Percentiles rank a stretch among this genome's conserved stretches.
Conservation (phyloP, 345 rosid genomes). For the Lepidium africanum region DNA sequence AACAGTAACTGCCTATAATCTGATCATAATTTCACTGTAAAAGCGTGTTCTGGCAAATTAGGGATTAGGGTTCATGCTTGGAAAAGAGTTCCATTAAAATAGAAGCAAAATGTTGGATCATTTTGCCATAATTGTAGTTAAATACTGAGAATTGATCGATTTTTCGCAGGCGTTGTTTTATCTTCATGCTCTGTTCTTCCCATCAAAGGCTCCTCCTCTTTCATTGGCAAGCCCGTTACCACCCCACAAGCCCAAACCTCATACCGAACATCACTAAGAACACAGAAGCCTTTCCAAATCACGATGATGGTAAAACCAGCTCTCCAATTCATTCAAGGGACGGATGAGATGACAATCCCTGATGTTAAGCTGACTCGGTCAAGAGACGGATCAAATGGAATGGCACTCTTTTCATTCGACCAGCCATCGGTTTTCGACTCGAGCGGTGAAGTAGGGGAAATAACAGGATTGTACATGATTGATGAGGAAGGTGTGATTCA, state of each 20-base stretch:
- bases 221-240: constrained; percentile 40
- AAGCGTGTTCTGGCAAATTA: neutral
- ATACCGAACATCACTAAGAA: constrained; percentile 17
- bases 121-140: neutral
- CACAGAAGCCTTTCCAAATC: constrained; percentile 13
- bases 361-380: constrained; percentile 85
- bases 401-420: constrained; percentile 71
- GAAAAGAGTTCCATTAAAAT: neutral
- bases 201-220: constrained; percentile 39
- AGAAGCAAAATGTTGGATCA: neutral
- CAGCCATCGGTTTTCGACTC: constrained; percentile 92
- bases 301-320: constrained; percentile 70
- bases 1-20: neutral
- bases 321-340: constrained; percentile 86
- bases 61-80: constrained; percentile 15
- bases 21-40: neutral
- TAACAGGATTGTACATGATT: constrained; percentile 92
- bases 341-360: constrained; percentile 79
- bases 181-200: constrained; percentile 35
- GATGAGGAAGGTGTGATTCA: constrained; percentile 95
- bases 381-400: constrained; percentile 75
- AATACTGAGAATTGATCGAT: neutral
- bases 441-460: constrained; percentile 79
- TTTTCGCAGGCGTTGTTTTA: constrained; percentile 32
- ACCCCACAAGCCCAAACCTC: constrained; percentile 12